These are phyloP conservation scores for Acidiella bohemica DNA, from an alignment of 495 filamentous ascomycete species.

Conservation along the genomic window DNA sequence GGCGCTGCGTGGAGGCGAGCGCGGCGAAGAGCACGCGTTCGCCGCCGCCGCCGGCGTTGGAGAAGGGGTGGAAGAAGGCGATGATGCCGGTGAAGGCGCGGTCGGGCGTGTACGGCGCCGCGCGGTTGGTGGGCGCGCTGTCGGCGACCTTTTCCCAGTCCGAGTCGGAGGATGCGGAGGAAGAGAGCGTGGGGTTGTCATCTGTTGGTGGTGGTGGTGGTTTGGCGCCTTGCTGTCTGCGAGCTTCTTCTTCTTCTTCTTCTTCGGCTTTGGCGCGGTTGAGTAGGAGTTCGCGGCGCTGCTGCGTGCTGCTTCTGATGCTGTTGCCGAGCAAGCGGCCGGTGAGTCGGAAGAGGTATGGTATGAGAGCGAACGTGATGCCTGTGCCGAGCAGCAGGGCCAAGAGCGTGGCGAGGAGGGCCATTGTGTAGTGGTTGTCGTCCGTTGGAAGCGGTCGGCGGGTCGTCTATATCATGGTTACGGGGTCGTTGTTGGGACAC, in stretches of 20 bases:
- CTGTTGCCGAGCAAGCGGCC: conserved; percentile 37
- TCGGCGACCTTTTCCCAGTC: conserved; percentile 65
- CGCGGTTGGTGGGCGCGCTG: conserved; percentile 28
- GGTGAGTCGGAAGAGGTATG: conserved; percentile 4
- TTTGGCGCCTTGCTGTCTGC: conserved; percentile 18
- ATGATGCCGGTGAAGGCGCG: conserved; percentile 68
- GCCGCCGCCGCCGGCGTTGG: conserved; percentile 90
- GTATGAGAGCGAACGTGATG: conserved; percentile 5
- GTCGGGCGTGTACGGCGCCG: conserved; percentile 16
- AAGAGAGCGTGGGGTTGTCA: too few relatives aligned
- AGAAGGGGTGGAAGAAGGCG: conserved; percentile 96
- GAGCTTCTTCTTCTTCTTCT: conserved; percentile 25
- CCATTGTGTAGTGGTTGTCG: too few relatives aligned
- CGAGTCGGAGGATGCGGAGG: conserved; percentile 35
- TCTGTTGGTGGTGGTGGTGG: too few relatives aligned
- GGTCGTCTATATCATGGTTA: conserved; percentile 2
- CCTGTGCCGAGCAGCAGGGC: conserved; percentile 6
- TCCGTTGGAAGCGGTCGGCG: not conserved
- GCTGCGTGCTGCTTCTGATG: conserved; percentile 47
- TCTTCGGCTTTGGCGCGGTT: conserved; percentile 47
- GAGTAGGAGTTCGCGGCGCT: conserved; percentile 48
- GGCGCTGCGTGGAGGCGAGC: conserved; percentile 75
- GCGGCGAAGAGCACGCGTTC: conserved; percentile 96
- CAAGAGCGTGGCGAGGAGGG: conserved; percentile 4
- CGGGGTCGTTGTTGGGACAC: too few relatives aligned